phyloP scores from a whole-genome alignment of 1,284 basidiomycete genomes.

The Ceraceosorus bombacis region DNA sequence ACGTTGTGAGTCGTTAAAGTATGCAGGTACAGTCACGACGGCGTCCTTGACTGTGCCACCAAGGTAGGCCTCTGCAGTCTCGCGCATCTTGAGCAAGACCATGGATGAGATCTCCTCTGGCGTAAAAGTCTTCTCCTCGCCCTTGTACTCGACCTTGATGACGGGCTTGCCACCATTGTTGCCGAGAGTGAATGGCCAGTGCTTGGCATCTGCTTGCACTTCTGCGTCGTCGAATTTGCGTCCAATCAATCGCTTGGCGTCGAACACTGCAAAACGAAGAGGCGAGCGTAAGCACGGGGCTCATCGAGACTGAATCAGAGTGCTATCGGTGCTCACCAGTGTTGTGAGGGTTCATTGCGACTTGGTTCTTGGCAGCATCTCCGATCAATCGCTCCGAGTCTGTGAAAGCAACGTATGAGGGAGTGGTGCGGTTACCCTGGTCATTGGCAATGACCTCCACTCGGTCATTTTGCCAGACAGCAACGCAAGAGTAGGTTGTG shows the following conservation, averaged over 20 bases:
- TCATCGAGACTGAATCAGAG: slow-evolving; percentile 73
- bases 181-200: slow-evolving; percentile 56
- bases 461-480: slow-evolving; percentile 96
- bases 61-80: slow-evolving; percentile 93
- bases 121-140: slow-evolving; percentile 84
- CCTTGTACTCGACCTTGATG: slow-evolving; percentile 79
- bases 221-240: slow-evolving; percentile 54
- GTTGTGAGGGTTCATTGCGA: slow-evolving; percentile 57
- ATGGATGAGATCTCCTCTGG: slow-evolving; percentile 97
- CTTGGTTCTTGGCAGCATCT: slow-evolving; percentile 88
- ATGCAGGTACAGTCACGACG: slow-evolving; percentile 81
- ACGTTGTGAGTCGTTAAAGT: slow-evolving; percentile 87
- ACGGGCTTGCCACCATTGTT: slow-evolving; percentile 76
- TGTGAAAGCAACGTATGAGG: slow-evolving; percentile 54
- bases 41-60: slow-evolving; percentile 73
- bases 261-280: slow-evolving; percentile 84
- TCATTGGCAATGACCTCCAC: slow-evolving; percentile 89
- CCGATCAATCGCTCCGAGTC: slow-evolving; percentile 89
- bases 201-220: slow-evolving; percentile 50
- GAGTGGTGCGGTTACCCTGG: slow-evolving; percentile 94
- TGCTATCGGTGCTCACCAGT: slow-evolving; percentile 75
- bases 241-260: slow-evolving; percentile 89
- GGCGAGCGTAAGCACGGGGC: slow-evolving; percentile 93
- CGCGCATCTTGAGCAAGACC: slow-evolving; percentile 96
- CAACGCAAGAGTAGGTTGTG: slow-evolving; percentile 60